phyloP scores from a whole-genome alignment of 2,329 filamentous ascomycete genomes.

The Epichloe aotearoae region DNA sequence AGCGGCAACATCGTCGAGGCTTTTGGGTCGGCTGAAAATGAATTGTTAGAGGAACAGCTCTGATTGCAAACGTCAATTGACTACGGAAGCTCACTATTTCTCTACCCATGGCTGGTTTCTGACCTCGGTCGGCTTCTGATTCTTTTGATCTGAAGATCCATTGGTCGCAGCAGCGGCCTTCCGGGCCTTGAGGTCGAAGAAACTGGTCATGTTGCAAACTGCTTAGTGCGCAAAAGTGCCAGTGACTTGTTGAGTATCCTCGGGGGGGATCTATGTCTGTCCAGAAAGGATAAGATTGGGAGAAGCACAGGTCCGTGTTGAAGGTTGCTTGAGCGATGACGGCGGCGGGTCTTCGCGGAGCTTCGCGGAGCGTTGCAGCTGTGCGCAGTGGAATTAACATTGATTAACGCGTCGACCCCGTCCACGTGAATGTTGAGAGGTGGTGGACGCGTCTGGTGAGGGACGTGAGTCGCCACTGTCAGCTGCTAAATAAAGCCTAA shows the following conservation, averaged over 20 bases:
- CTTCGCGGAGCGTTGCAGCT: no score
- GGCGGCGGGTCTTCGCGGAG: no score
- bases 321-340: no score
- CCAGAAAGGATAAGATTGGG: background rate
- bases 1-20: conserved; percentile 84
- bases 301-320: background rate
- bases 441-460: background rate
- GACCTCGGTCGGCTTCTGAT: conserved; percentile 46
- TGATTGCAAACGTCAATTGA: background rate
- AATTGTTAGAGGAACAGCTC: background rate
- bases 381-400: background rate
- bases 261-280: background rate
- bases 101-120: conserved; percentile 86
- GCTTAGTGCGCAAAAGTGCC: background rate
- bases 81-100: conserved; percentile 65
- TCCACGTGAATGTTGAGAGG: no score
- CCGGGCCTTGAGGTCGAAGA: conserved; percentile 91
- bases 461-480: background rate
- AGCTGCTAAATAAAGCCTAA: no score
- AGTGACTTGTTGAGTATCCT: background rate
- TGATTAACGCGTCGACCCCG: background rate
- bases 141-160: conserved; percentile 49
- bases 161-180: conserved; percentile 61
- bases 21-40: conserved; percentile 67
- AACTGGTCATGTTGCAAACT: conserved; percentile 55